These are phyloP conservation scores for Russula brevipes DNA, from an alignment of 768 basidiomycete species.

Conservation along the genomic window DNA sequence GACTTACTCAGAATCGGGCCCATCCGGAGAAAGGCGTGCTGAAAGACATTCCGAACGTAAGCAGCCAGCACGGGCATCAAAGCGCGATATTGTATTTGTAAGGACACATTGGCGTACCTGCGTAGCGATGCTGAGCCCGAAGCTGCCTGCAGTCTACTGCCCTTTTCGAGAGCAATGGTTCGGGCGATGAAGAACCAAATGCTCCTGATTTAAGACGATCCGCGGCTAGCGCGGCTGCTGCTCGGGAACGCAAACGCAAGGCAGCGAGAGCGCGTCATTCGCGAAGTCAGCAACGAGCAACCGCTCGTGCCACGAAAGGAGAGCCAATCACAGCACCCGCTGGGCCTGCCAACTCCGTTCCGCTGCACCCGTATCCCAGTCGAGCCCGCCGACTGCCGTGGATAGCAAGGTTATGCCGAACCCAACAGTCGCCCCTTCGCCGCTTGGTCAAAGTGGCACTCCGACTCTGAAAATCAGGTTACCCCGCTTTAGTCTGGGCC, in stretches of 20 bases:
- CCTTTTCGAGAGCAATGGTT: slow-evolving; percentile 19
- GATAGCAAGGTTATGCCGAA: background rate
- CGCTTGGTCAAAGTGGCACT: background rate
- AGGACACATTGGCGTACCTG: background rate
- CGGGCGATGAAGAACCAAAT: slow-evolving; percentile 15
- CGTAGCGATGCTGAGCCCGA: background rate
- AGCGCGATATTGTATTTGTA: slow-evolving; percentile 24
- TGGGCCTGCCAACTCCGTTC: background rate
- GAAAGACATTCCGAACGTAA: slow-evolving; percentile 21
- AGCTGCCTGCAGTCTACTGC: slow-evolving; percentile 3
- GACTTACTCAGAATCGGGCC: background rate
- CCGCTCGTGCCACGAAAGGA: slow-evolving; percentile 2
- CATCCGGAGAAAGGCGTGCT: background rate
- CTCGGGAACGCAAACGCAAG: slow-evolving; percentile 19
- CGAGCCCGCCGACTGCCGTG: background rate
- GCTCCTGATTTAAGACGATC: background rate
- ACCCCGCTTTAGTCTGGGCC: slow-evolving; percentile 17
- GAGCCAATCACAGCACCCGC: background rate
- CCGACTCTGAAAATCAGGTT: slow-evolving; percentile 22
- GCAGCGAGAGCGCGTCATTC: slow-evolving; percentile 9
- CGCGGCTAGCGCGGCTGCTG: background rate
- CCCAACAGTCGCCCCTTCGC: slow-evolving; percentile 11
- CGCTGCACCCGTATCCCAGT: background rate
- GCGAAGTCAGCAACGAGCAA: slow-evolving; percentile 11
- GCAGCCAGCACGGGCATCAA: slow-evolving; percentile 25